Conservation (phyloP, 805 yeast genomes). For the Barnettozyma wickerhamii region DNA sequence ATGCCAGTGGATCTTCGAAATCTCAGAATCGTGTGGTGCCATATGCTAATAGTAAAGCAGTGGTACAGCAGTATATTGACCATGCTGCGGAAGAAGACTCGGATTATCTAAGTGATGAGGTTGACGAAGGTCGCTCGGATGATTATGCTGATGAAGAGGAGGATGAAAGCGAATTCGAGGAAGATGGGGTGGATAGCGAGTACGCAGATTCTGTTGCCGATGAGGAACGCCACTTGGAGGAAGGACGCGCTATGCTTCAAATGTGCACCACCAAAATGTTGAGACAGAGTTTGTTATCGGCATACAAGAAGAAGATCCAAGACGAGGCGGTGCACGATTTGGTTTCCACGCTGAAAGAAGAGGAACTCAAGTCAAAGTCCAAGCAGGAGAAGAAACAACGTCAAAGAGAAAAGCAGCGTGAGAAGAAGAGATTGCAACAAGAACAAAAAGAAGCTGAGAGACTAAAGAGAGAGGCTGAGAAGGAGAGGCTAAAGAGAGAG, state of each 20-base stretch:
- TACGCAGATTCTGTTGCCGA: constrained; percentile 35
- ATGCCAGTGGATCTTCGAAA: too few species aligned
- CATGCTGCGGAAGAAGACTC: constrained; percentile 7
- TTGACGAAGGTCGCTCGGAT: constrained; percentile 15
- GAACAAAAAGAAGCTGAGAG: constrained; percentile 51
- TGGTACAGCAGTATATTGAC: constrained; percentile 13
- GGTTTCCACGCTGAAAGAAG: constrained; percentile 67
- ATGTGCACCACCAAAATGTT: constrained; percentile 75
- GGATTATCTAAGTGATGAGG: constrained; percentile 13
- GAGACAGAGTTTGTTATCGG: constrained; percentile 65
- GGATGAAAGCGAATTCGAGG: constrained; percentile 32
- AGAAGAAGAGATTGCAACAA: constrained; percentile 60
- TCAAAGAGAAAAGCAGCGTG: constrained; percentile 61
- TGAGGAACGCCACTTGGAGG: constrained; percentile 66
- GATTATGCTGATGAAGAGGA: constrained; percentile 33
- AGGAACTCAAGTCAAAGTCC: constrained; percentile 58
- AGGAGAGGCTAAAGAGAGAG: constrained; percentile 34
- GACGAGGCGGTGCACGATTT: constrained; percentile 63
- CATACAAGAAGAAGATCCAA: constrained; percentile 77
- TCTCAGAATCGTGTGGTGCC: too few species aligned
- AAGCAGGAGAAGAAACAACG: constrained; percentile 58
- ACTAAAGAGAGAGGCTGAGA: constrained; percentile 38
- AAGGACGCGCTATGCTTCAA: constrained; percentile 76
- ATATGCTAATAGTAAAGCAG: constrained; percentile 25
- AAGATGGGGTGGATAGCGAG: constrained; percentile 38